phyloP scores from a whole-genome alignment of 1,284 basidiomycete species.

The Heterobasidion irregulare region DNA sequence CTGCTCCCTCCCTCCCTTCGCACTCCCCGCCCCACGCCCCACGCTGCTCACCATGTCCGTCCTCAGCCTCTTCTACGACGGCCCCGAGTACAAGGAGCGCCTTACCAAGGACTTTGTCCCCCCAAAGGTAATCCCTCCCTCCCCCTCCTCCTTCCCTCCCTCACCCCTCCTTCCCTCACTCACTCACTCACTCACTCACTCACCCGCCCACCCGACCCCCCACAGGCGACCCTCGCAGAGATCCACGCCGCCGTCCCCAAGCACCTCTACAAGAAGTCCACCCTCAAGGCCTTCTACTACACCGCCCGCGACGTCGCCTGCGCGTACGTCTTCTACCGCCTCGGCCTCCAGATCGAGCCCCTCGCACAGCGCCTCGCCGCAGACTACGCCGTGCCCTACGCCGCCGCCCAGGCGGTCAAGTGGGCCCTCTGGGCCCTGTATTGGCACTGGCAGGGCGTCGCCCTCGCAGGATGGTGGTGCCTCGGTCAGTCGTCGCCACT shows the following conservation, averaged over 20 bases:
- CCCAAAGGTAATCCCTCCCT: no score
- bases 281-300: conserved; percentile 52
- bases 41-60: not conserved
- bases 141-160: no score
- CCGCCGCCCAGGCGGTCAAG: not conserved
- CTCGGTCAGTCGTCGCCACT: no score
- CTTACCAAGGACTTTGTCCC: not conserved
- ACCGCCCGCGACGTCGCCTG: conserved; percentile 46
- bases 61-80: not conserved
- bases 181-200: no score
- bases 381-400: not conserved
- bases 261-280: conserved; percentile 65
- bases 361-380: conserved; percentile 4
- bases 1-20: not conserved
- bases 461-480: conserved; percentile 48
- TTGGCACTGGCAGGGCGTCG: conserved; percentile 56
- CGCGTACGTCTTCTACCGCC: conserved; percentile 48
- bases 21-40: no score
- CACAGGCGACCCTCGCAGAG: conserved; percentile 31
- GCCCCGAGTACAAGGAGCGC: not conserved
- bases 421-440: conserved; percentile 49
- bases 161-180: no score
- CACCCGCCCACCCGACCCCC: not conserved
- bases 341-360: conserved; percentile 52
- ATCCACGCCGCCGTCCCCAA: conserved; percentile 42